A percentile compares a stretch with the other conserved stretches of the same genome.
Evolutionary conservation across 2,329 filamentous ascomycete genomes (phyloP).

Genomic region (Malbranchea cinnamomea): DNA sequence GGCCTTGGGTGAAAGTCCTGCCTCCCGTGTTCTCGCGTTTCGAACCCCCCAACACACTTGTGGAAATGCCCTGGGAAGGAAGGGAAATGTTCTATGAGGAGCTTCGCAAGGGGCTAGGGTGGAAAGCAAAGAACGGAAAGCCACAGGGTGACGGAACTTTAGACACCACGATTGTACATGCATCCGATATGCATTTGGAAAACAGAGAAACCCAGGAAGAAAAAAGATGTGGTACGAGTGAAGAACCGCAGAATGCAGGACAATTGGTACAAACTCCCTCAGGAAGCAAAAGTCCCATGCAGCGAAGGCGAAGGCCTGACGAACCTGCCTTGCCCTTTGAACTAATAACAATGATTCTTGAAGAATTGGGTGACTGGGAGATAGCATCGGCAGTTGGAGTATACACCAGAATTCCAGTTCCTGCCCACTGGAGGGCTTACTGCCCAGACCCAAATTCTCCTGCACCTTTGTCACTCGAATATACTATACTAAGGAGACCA

Average conservation of each 20-base stretch:
- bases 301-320: not conserved
- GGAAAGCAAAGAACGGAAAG: too few relatives aligned
- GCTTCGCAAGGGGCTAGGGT: slow-evolving; percentile 18
- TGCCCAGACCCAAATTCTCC: slow-evolving; percentile 50
- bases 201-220: not conserved
- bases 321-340: slow-evolving; percentile 52
- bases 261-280: not conserved
- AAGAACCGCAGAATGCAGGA: too few relatives aligned
- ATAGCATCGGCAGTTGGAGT: slow-evolving; percentile 66
- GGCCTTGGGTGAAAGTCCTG: slow-evolving; percentile 75
- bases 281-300: slow-evolving; percentile 26
- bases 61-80: slow-evolving; percentile 37
- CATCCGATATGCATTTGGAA: too few relatives aligned
- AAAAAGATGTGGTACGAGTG: not conserved
- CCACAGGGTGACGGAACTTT: too few relatives aligned
- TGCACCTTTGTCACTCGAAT: slow-evolving; percentile 66
- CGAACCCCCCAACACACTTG: slow-evolving; percentile 38
- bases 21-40: slow-evolving; percentile 73
- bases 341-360: slow-evolving; percentile 78
- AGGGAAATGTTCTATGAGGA: slow-evolving; percentile 18
- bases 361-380: slow-evolving; percentile 75
- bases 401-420: slow-evolving; percentile 61
- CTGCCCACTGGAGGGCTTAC: slow-evolving; percentile 55
- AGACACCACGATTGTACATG: too few relatives aligned
- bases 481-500: slow-evolving; percentile 62